Percentiles rank a stretch among this genome's conserved stretches.
Evolutionary conservation across 352 stramenopile species (phyloP).

Genomic region (Phytopythium ostracodes): DNA sequence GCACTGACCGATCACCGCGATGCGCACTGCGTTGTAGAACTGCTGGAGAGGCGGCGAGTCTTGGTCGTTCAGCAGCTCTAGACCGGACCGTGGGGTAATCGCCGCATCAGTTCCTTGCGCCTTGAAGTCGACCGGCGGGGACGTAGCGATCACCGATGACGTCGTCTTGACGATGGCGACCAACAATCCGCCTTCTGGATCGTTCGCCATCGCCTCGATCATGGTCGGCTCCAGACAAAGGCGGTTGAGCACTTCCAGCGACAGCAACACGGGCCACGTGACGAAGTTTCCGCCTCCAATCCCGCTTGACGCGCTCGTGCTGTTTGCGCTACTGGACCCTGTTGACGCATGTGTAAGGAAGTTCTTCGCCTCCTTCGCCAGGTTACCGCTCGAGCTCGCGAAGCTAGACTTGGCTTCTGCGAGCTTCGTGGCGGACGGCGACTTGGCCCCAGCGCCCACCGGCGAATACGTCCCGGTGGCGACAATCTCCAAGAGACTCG

Average conservation of each 20-base stretch:
- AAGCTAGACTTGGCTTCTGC: conserved; percentile 31
- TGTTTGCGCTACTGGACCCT: conserved; percentile 22
- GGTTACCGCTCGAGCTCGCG: conserved; percentile 13
- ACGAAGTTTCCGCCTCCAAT: conserved; percentile 58
- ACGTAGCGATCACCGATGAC: conserved; percentile 78
- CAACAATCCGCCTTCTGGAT: conserved; percentile 42
- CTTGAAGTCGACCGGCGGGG: conserved; percentile 65
- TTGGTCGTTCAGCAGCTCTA: conserved; percentile 82
- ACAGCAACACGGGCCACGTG: conserved; percentile 78
- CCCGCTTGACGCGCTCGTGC: conserved; percentile 16
- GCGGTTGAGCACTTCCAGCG: conserved; percentile 79
- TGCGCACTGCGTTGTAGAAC: conserved; percentile 78
- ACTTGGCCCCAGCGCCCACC: conserved; percentile 31
- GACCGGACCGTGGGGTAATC: conserved; percentile 45
- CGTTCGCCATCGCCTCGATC: conserved; percentile 65
- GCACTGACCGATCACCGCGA: conserved; percentile 67
- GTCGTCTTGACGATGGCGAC: conserved; percentile 57
- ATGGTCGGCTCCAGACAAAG: conserved; percentile 63
- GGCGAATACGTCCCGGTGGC: conserved; percentile 65
- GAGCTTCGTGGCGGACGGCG: conserved; percentile 44
- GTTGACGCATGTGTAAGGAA: conserved; percentile 41
- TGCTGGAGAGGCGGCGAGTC: conserved; percentile 70
- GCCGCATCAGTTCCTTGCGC: conserved; percentile 33
- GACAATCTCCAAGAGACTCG: conserved; percentile 68
- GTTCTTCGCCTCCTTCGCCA: conserved; percentile 54